A percentile compares a stretch with the other conserved stretches of the same genome.
phyloP scores from a whole-genome alignment of 352 stramenopile species.

The Globisporangium abappressorium region DNA sequence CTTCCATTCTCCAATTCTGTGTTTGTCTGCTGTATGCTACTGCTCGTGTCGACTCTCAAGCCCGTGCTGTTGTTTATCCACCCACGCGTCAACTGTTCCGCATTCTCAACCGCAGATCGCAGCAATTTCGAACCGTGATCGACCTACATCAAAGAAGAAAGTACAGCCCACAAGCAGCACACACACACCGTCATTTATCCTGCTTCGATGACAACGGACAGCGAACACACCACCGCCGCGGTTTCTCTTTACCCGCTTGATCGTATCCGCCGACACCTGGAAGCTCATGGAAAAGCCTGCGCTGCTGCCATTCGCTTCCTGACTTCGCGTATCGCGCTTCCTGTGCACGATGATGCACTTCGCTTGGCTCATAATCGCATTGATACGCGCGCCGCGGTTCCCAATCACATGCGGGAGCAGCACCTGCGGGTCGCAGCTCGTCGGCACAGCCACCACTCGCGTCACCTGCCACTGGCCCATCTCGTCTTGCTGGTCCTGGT shows the following conservation, averaged over 20 bases:
- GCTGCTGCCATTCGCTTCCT: background rate
- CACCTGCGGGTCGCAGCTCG: slow-evolving; percentile 32
- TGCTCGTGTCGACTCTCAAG: background rate
- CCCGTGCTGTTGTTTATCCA: slow-evolving; percentile 3
- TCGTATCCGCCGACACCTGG: slow-evolving; percentile 47
- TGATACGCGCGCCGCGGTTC: slow-evolving; percentile 41
- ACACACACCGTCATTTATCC: background rate
- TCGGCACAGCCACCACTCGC: slow-evolving; percentile 39
- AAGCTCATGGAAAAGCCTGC: slow-evolving; percentile 42
- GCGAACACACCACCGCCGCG: background rate
- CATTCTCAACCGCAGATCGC: slow-evolving; percentile 33
- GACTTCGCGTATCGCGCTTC: slow-evolving; percentile 10
- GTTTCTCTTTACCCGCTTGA: slow-evolving; percentile 32
- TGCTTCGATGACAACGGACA: background rate
- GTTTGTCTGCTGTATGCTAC: slow-evolving; percentile 2
- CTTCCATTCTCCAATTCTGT: background rate
- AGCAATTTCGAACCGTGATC: slow-evolving; percentile 31
- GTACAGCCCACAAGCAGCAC: background rate
- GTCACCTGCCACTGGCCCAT: slow-evolving; percentile 18
- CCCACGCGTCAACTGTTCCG: slow-evolving; percentile 32
- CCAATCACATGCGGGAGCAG: slow-evolving; percentile 55
- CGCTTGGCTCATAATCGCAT: slow-evolving; percentile 55
- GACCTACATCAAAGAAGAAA: slow-evolving; percentile 4
- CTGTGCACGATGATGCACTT: slow-evolving; percentile 54
- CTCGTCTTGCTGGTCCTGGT: slow-evolving; percentile 10